Evolutionary conservation across 192 early-diverging fungal genomes (phyloP).

Genomic region (Chytriomyces hyalinus): DNA sequence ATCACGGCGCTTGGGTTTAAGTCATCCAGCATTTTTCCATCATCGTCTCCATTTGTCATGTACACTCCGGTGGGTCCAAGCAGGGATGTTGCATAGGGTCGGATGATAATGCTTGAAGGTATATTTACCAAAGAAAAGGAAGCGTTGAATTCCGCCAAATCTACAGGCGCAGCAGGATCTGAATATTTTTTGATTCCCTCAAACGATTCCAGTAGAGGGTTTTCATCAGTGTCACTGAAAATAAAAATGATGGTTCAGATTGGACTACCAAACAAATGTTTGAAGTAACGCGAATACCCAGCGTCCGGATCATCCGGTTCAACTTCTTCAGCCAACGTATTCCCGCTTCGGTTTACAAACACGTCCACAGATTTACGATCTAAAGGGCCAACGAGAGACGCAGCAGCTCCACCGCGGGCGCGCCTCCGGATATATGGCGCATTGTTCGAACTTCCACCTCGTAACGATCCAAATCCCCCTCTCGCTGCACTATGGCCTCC

Average conservation of each 20-base stretch:
- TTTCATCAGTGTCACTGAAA: conserved; percentile 12
- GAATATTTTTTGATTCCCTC: not conserved
- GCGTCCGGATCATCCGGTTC: conserved; percentile 45
- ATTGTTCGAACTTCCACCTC: not conserved
- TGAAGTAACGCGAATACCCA: conserved; percentile 36
- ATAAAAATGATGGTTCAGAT: not conserved
- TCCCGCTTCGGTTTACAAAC: not conserved
- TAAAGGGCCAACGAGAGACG: not conserved
- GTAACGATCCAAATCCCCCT: not conserved
- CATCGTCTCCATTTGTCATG: conserved; percentile 57
- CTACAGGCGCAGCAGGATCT: conserved; percentile 20
- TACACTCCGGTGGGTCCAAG: conserved; percentile 34
- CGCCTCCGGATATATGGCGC: not conserved
- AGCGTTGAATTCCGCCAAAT: conserved; percentile 6
- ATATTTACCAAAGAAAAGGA: not conserved
- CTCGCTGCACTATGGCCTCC: conserved; percentile 14
- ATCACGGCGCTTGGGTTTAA: conserved; percentile 80
- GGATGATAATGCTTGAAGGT: conserved; percentile 35
- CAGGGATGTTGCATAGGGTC: conserved; percentile 47
- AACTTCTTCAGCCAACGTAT: conserved; percentile 23
- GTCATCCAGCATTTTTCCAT: conserved; percentile 68
- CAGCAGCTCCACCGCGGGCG: conserved; percentile 19
- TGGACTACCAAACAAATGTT: not conserved
- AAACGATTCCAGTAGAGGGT: conserved; percentile 30
- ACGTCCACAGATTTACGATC: conserved; percentile 32